Evolutionary conservation across 192 early-diverging fungal species (phyloP), one percentile per base, ranked within the genome.

Genomic region (Coemansia sp.): DNA sequence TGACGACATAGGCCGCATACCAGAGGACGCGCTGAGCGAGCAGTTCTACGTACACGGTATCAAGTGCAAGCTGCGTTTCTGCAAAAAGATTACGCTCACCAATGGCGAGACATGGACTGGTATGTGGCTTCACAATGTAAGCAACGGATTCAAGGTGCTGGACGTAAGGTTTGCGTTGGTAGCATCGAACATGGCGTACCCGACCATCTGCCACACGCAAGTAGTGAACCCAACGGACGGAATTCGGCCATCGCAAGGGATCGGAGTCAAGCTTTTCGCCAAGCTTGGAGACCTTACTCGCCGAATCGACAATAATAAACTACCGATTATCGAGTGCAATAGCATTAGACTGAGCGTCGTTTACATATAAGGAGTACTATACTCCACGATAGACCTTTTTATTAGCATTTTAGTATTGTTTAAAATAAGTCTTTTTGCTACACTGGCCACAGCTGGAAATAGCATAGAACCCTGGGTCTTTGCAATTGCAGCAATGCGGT

Each of bases 31-130:
- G 17, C n/a, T 72, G 43, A 66, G 70, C n/a, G 64, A 61, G 29
- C 41, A 54, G n/a, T 72, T 72, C 50, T 57, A 62, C 9, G 33
- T 72, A 2, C 62, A 72, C 19, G 70, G 70, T 19, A 34, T 66
- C 23, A 66, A 66, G 25, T 72, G 70, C 41, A 50, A 33, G 38
- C 59, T 72, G n/a, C 52, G 70, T 0, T 72, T 72, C 14, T 42
- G 63, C 9, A 66, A 64, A 29, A 41, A 38, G 42, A 66, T 59
- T 35, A 15, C 50, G 13, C 60, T 72, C 10, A 61, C 64, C 2
- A 72, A 72, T 33, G 70, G 70, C 34, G 70, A 72, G 53, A 62
- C 63, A 9, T 72, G 70, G 70, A 62, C 64, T 7, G 63, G 70
- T 33, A 38, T 72, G 60, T 72, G 70, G 70, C 60, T 72, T 56